Evolutionary conservation across 495 filamentous ascomycete genomes (phyloP).

Genomic region (Geopyxis carbonaria): DNA sequence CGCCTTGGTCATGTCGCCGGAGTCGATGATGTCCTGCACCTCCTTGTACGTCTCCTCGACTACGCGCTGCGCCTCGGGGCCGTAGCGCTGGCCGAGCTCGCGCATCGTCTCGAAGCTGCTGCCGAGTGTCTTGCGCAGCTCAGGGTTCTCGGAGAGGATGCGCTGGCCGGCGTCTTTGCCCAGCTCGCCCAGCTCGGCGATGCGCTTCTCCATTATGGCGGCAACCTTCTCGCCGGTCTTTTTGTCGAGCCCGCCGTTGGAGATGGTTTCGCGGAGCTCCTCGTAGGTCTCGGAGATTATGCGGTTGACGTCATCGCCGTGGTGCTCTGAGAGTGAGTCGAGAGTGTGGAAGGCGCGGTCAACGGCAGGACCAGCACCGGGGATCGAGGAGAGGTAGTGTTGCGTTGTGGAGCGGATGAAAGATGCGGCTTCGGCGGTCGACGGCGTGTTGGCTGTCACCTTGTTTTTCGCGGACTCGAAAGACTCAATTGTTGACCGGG

Average conservation of each 20-base stretch:
- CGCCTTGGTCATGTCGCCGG: slow-evolving; percentile 38
- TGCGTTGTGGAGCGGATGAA: slow-evolving; percentile 4
- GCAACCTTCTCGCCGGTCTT: slow-evolving; percentile 35
- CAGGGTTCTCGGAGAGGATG: slow-evolving; percentile 46
- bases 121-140: slow-evolving; percentile 50
- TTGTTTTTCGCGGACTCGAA: slow-evolving; percentile 2
- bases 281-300: slow-evolving; percentile 42
- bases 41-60: slow-evolving; percentile 48
- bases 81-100: slow-evolving; percentile 44
- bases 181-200: slow-evolving; percentile 34
- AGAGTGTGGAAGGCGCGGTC: slow-evolving; percentile 45
- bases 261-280: slow-evolving; percentile 36
- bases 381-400: slow-evolving; percentile 45
- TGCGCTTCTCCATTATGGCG: slow-evolving; percentile 36
- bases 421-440: neutral
- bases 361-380: slow-evolving; percentile 43
- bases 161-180: slow-evolving; percentile 39
- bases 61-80: slow-evolving; percentile 52
- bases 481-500: neutral
- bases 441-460: neutral
- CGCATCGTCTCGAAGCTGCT: slow-evolving; percentile 43
- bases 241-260: slow-evolving; percentile 34
- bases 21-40: slow-evolving; percentile 37
- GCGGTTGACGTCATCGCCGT: slow-evolving; percentile 44
- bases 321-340: slow-evolving; percentile 39